Evolutionary conservation across 1,284 basidiomycete genomes (phyloP).

Genomic region (Ustilago xerochloae): DNA sequence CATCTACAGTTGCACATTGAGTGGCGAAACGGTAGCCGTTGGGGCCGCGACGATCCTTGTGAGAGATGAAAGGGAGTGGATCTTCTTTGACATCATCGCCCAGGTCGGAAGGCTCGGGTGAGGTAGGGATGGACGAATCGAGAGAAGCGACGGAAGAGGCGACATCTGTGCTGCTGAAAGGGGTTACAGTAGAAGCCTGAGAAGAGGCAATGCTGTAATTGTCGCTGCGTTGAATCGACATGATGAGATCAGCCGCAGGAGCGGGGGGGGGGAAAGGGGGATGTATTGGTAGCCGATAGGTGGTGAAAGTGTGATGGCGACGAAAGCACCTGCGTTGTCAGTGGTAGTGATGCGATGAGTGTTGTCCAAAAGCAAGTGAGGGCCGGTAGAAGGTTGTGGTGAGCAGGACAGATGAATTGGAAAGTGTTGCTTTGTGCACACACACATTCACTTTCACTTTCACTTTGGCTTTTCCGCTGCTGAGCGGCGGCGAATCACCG

Average conservation of each 20-base stretch:
- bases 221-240: constrained; percentile 30
- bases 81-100: constrained; percentile 39
- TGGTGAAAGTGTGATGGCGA: too few relatives aligned
- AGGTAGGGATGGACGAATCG: constrained; percentile 49
- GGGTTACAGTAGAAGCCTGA: constrained; percentile 45
- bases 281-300: too few relatives aligned
- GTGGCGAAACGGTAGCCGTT: constrained; percentile 74
- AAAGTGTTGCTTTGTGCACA: too few relatives aligned
- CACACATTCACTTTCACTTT: too few relatives aligned
- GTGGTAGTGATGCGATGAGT: too few relatives aligned
- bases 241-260: too few relatives aligned
- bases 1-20: constrained; percentile 89
- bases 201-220: constrained; percentile 40
- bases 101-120: constrained; percentile 42
- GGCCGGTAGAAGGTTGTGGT: neutral
- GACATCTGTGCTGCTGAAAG: constrained; percentile 31
- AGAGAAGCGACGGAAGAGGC: constrained; percentile 50
- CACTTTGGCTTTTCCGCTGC: too few relatives aligned
- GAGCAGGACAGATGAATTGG: neutral
- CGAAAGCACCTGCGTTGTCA: too few relatives aligned
- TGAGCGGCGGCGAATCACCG: too few relatives aligned
- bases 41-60: constrained; percentile 53
- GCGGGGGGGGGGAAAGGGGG: too few relatives aligned
- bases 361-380: too few relatives aligned
- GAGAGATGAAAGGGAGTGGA: constrained; percentile 35